A percentile compares a stretch with the other conserved stretches of the same genome.
These are phyloP conservation scores for Tolypocladium endophyticum DNA, from an alignment of 2,329 filamentous ascomycete genomes.

Conservation along the genomic window DNA sequence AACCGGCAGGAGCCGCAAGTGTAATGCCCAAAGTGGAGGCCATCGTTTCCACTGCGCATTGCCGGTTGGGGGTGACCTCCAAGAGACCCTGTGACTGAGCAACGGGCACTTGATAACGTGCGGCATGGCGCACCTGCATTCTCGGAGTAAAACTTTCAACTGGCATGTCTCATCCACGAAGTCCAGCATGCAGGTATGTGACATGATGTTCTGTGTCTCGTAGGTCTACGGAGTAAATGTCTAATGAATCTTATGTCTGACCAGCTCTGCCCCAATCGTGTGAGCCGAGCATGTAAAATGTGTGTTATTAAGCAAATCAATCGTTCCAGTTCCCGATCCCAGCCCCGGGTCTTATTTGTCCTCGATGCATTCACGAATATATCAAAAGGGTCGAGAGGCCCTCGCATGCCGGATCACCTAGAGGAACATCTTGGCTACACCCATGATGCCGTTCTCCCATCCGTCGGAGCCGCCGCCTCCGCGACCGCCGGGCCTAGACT, in stretches of 20 bases:
- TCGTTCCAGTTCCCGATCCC: neutral
- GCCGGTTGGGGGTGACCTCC: too few species aligned
- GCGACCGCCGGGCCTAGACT: conserved; percentile 12
- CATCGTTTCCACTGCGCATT: too few species aligned
- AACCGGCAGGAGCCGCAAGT: too few species aligned
- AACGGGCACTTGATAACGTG: too few species aligned
- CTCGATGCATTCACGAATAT: neutral
- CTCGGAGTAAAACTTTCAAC: too few species aligned
- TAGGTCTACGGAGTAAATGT: neutral
- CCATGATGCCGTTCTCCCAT: conserved; percentile 24
- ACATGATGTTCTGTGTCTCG: neutral
- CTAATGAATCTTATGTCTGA: neutral
- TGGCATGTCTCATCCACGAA: too few species aligned
- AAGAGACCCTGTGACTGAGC: too few species aligned
- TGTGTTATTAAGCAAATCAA: neutral
- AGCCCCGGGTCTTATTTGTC: neutral
- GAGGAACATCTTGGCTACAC: conserved; percentile 30
- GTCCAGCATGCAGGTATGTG: neutral
- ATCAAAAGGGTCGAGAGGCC: neutral
- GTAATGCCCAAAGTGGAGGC: too few species aligned
- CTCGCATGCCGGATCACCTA: neutral
- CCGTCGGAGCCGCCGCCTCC: conserved; percentile 12
- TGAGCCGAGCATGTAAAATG: neutral
- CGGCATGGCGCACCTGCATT: too few species aligned
- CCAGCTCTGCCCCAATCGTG: neutral